Evolutionary conservation across 352 stramenopile species (phyloP), one percentile per base, ranked within the genome.

Genomic region (Phytopythium montanum): DNA sequence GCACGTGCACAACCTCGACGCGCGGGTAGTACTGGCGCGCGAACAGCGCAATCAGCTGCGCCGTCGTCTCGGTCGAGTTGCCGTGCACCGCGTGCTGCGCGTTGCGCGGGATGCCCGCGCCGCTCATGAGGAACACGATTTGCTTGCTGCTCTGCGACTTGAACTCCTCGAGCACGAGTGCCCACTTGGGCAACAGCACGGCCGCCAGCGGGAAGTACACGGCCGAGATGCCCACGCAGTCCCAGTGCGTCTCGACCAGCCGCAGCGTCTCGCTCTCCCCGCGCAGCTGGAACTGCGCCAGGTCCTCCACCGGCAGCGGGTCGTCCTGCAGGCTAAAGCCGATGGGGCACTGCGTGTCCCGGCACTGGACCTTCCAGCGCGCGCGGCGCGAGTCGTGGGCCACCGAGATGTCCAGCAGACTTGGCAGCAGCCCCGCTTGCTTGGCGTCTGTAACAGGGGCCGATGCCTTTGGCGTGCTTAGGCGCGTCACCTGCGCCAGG

Each of bases 161-260:
- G 64, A 92, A 92, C 46, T 94, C 79, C 34, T 74, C 61, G 0
- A 95, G 73, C 60, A 92, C 81, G 36, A 88, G 73, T 29, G 65
- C 72, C 97, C 97, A 99, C 61, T 96, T 95, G 36, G 92, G 94
- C 53, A 99, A 58, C 34, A 99, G 69, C 60, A 95, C 79, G 19
- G 94, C 91, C 28, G 99, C 81, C 16, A 99, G 76, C 33, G 97
- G 97, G 56, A 99, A 99, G 72, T 98, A 99, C 33, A 95, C 84
- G 19, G 82, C 83, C 42, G 81, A 91, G 69, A 96, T 93, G 9
- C 64, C 74, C 31, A 94, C 77, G 3, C 68, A 68, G 28, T 69
- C 60, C 85, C 81, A 96, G 64, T 88, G 66, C 33, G 64, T 74
- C 31, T 89, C 70, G 46, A 92, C 76, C 29, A 89, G 66, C 54